phyloP scores from a whole-genome alignment of 169 alveolate species.

The Plasmodium cynomolgi region DNA sequence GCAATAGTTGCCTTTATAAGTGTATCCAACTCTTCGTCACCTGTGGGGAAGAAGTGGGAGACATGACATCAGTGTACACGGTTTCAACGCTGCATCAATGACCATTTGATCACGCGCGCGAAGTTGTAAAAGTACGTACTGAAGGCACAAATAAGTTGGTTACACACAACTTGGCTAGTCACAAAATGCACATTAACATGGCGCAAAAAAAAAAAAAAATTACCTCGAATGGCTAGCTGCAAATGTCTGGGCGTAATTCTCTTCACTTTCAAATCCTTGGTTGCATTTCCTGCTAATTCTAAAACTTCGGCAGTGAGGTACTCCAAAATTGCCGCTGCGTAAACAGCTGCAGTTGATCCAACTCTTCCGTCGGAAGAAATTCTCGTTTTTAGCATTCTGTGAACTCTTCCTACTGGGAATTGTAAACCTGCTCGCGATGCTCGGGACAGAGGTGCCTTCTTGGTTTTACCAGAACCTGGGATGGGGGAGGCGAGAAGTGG shows the following conservation, averaged over 20 bases:
- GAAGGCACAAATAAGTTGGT: background rate
- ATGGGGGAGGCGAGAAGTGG: constrained; percentile 77
- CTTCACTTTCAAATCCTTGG: constrained; percentile 97
- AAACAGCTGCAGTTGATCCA: constrained; percentile 99
- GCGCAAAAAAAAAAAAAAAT: constrained; percentile 36
- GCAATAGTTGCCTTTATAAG: constrained; percentile 99
- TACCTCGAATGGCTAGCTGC: constrained; percentile 92
- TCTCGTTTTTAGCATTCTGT: constrained; percentile 97
- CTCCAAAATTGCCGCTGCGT: constrained; percentile 99
- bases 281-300: constrained; percentile 99
- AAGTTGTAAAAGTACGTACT: background rate
- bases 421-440: constrained; percentile 99
- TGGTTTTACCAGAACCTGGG: constrained; percentile 95
- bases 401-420: constrained; percentile 99
- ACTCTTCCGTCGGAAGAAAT: constrained; percentile 98
- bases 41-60: constrained; percentile 82
- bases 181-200: background rate
- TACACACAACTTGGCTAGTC: background rate
- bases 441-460: constrained; percentile 98
- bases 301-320: constrained; percentile 99
- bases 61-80: background rate
- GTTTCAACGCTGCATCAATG: background rate
- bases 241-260: constrained; percentile 97
- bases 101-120: background rate
- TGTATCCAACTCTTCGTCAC: constrained; percentile 98